phyloP scores from a whole-genome alignment of 495 filamentous ascomycete genomes.

The Glutinoglossum americanum region DNA sequence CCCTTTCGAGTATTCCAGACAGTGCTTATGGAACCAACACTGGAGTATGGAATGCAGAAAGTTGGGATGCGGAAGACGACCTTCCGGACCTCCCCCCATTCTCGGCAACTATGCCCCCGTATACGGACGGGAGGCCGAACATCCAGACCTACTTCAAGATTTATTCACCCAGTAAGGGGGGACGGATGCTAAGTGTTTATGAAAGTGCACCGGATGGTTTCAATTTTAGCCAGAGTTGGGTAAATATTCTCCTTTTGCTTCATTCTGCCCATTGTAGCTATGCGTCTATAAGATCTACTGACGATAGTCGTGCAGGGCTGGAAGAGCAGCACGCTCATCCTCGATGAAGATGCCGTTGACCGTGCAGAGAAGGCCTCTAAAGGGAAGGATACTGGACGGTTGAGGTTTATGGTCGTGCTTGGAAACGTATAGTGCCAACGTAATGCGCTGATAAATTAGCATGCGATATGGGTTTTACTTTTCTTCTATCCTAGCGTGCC shows the following conservation, averaged over 20 bases:
- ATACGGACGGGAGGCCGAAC: slow-evolving; percentile 31
- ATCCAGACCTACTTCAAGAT: slow-evolving; percentile 45
- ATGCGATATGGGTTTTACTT: background rate
- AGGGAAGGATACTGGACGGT: slow-evolving; percentile 1
- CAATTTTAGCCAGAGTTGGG: slow-evolving; percentile 41
- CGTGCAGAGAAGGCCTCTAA: background rate
- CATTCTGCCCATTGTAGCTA: background rate
- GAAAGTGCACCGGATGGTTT: slow-evolving; percentile 35
- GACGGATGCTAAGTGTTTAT: slow-evolving; percentile 34
- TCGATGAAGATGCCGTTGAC: slow-evolving; percentile 22
- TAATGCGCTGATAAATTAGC: background rate
- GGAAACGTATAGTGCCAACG: slow-evolving; percentile 4
- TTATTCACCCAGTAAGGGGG: slow-evolving; percentile 33
- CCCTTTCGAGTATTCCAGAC: background rate
- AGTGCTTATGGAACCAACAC: background rate
- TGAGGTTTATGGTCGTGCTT: slow-evolving; percentile 9
- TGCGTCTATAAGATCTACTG: background rate
- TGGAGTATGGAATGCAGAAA: background rate
- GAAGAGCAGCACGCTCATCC: slow-evolving; percentile 35
- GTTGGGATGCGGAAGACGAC: slow-evolving; percentile 5
- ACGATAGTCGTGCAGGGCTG: slow-evolving; percentile 17
- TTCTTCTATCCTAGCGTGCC: background rate
- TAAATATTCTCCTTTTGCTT: background rate
- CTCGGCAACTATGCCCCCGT: slow-evolving; percentile 21
- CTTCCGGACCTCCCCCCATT: slow-evolving; percentile 11